Evolutionary conservation across 441 rosid genomes (phyloP).

Genomic region (Croton laevigatus): DNA sequence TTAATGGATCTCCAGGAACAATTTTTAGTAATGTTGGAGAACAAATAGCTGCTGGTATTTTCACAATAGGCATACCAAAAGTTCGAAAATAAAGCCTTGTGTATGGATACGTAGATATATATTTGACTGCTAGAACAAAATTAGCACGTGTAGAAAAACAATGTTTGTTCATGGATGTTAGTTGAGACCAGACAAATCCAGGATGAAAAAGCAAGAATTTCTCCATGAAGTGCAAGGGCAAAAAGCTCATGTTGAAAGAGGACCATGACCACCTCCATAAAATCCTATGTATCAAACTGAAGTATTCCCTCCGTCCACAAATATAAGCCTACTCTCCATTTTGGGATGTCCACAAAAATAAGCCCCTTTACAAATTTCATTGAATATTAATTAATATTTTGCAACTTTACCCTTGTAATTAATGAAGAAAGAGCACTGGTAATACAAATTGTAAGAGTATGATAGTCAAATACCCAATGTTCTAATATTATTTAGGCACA

Average conservation of each 20-base stretch:
- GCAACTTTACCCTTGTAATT: too few species aligned
- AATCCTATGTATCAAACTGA: not conserved
- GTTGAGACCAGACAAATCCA: not conserved
- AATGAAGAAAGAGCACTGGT: too few species aligned
- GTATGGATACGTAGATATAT: too few species aligned
- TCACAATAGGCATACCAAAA: not conserved
- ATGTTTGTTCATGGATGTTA: not conserved
- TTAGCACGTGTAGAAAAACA: not conserved
- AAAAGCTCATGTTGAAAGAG: not conserved
- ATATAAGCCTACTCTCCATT: too few species aligned
- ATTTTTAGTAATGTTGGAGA: not conserved
- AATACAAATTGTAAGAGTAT: too few species aligned
- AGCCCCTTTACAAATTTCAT: too few species aligned
- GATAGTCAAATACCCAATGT: too few species aligned
- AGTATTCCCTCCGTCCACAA: not conserved
- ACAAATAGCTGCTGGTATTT: not conserved
- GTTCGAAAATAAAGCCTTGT: too few species aligned
- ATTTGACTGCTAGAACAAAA: not conserved
- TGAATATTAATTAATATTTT: too few species aligned
- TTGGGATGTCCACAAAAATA: too few species aligned
- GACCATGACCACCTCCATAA: not conserved
- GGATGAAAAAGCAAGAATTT: not conserved
- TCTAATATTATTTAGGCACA: too few species aligned
- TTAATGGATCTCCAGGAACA: not conserved
- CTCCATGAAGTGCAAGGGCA: not conserved